Evolutionary conservation across 768 basidiomycete genomes (phyloP).

Genomic region (Suillus spraguei): DNA sequence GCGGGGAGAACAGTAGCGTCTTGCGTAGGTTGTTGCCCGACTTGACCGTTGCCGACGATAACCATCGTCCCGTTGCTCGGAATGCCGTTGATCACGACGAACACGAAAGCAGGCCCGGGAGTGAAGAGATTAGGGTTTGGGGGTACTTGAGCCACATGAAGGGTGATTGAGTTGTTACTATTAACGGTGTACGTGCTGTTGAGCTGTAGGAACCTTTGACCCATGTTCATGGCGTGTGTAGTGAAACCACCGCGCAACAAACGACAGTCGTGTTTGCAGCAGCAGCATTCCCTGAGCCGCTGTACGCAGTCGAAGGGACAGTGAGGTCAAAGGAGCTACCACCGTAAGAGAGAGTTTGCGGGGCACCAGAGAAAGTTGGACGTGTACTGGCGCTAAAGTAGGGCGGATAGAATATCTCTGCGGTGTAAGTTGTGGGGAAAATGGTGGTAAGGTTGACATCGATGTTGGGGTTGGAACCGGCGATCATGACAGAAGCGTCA

Average conservation of each 20-base stretch:
- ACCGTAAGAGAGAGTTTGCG: conserved; percentile 80
- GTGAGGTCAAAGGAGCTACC: conserved; percentile 78
- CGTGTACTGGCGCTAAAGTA: conserved; percentile 77
- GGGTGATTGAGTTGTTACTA: conserved; percentile 69
- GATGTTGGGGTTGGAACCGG: conserved; percentile 92
- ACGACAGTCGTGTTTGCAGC: conserved; percentile 76
- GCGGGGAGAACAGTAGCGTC: conserved; percentile 23
- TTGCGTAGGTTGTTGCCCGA: conserved; percentile 68
- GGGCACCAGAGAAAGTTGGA: conserved; percentile 71
- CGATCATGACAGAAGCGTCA: conserved; percentile 83
- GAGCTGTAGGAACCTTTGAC: conserved; percentile 78
- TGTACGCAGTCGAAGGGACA: conserved; percentile 66
- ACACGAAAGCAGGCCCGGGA: conserved; percentile 86
- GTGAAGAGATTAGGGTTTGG: conserved; percentile 86
- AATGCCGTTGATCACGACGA: conserved; percentile 81
- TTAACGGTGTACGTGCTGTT: conserved; percentile 86
- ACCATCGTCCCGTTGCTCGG: conserved; percentile 80
- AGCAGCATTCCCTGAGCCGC: conserved; percentile 64
- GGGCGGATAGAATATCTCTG: conserved; percentile 89
- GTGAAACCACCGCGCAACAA: conserved; percentile 86
- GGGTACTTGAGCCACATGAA: conserved; percentile 83
- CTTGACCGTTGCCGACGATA: conserved; percentile 75
- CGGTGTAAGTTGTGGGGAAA: conserved; percentile 78
- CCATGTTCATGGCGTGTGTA: conserved; percentile 89
- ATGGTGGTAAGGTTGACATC: conserved; percentile 67